These are phyloP conservation scores for Chionographis japonica DNA, from an alignment of 106 monocot genomes.

Conservation along the genomic window DNA sequence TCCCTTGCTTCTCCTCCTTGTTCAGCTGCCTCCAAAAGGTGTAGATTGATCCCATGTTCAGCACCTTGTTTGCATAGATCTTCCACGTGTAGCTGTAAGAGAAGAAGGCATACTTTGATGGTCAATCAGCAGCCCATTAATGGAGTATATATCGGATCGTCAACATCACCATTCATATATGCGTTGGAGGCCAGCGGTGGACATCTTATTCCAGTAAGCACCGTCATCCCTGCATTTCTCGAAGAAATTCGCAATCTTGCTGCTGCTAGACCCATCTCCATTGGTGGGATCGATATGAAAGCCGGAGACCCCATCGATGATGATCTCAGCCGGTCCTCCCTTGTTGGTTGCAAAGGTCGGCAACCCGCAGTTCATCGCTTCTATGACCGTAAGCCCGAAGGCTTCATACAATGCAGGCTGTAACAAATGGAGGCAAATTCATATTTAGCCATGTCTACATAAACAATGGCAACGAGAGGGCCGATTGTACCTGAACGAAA, in stretches of 20 bases:
- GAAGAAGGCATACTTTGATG: background rate
- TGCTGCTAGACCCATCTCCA: slow-evolving; percentile 64
- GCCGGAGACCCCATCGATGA: slow-evolving; percentile 85
- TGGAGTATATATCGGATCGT: too few species aligned
- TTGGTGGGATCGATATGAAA: slow-evolving; percentile 79
- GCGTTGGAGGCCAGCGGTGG: slow-evolving; percentile 71
- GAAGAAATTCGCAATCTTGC: slow-evolving; percentile 91
- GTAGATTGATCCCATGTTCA: slow-evolving; percentile 43
- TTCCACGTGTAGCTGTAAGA: slow-evolving; percentile 47
- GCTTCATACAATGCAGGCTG: slow-evolving; percentile 98
- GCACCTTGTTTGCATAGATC: slow-evolving; percentile 44
- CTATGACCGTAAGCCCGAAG: slow-evolving; percentile 95
- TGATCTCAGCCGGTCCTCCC: slow-evolving; percentile 95
- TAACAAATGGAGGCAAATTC: background rate
- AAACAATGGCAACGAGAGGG: too few species aligned
- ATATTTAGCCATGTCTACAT: background rate
- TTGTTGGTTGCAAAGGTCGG: slow-evolving; percentile 94
- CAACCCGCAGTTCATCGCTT: slow-evolving; percentile 97
- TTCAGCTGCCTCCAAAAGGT: slow-evolving; percentile 44
- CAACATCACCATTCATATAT: slow-evolving; percentile 76
- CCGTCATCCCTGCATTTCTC: slow-evolving; percentile 69
- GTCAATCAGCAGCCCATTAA: too few species aligned
- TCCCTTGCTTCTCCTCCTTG: slow-evolving; percentile 32
- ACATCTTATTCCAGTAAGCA: slow-evolving; percentile 79
- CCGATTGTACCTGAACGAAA: slow-evolving; percentile 57